Evolutionary conservation across 2,329 filamentous ascomycete species (phyloP), one percentile per base, ranked within the genome.

Genomic region (Dactylellina haptotyla): DNA sequence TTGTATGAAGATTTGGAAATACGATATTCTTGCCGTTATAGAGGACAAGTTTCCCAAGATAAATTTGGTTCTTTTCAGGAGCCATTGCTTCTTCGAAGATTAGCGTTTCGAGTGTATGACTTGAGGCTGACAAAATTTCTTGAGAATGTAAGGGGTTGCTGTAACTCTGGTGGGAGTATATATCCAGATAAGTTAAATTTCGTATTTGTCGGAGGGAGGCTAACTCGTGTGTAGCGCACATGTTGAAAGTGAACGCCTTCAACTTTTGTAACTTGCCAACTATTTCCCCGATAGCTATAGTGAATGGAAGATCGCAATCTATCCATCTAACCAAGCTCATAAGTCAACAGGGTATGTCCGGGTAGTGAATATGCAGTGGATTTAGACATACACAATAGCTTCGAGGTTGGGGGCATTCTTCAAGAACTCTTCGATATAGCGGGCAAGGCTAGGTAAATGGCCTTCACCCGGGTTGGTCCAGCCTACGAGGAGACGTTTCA

Each of bases 181-280:
- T 34, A 25, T 72, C 67, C 1, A 72, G 39, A 18, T 65, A 72
- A 12, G 20, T 18, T 4, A 72, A 28, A 12, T 65, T 48, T 12
- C 32, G 50, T 9, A 72, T 65, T 6, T 34, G 20, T 2, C 20
- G n/a, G 10, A 72, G 50, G 2, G 41, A 37, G n/a, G 45, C 53
- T 20, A 32, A 4, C 14, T 45, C 53, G 25, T 45, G 34, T n/a
- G 6, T 25, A 28, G 26, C 41, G 32, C 18, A 30, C 28, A 72
- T 59, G 25, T 64, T 72, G 30, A 65, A 72, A 4, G 28, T 41
- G 6, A 72, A 72, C 5, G 67, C 67, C 6, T 61, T 72, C 16
- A 72, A 18, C 5, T 51, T 59, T 9, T 30, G 32, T 18, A 23
- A 30, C 28, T 28, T 12, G 25, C 23, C 16, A 16, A 65, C 25